These are phyloP conservation scores for Fusarium hostae DNA, from an alignment of 2,329 filamentous ascomycete genomes.

Conservation along the genomic window DNA sequence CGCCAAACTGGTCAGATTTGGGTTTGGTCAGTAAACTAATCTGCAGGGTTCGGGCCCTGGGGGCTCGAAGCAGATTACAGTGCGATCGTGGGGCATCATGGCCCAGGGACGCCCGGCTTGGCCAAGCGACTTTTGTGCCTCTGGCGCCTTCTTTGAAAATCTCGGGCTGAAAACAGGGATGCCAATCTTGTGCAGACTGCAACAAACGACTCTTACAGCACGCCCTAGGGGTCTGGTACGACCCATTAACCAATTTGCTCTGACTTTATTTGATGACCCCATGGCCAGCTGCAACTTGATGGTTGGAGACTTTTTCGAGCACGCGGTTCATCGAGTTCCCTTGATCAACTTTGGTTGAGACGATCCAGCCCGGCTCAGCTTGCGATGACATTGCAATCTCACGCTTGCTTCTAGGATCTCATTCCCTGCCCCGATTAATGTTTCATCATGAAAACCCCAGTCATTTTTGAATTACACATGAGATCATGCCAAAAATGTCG, in stretches of 20 bases:
- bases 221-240: conserved; percentile 31
- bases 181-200: conserved; percentile 37
- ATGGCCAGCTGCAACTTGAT: conserved; percentile 23
- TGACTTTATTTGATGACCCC: conserved; percentile 31
- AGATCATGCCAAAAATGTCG: conserved; percentile 11
- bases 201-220: conserved; percentile 26
- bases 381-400: conserved; percentile 32
- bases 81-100: conserved; percentile 44
- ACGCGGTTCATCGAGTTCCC: conserved; percentile 22
- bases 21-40: conserved; percentile 34
- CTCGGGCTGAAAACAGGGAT: conserved; percentile 47
- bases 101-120: conserved; percentile 38
- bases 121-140: conserved; percentile 31
- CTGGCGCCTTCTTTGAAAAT: conserved; percentile 42
- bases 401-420: conserved; percentile 21
- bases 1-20: conserved; percentile 34
- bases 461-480: conserved; percentile 7
- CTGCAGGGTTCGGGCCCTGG: conserved; percentile 27
- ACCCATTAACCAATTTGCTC: conserved; percentile 20
- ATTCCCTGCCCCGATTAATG: conserved; percentile 20
- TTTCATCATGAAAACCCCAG: conserved; percentile 25
- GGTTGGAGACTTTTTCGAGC: conserved; percentile 22
- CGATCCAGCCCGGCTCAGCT: conserved; percentile 32
- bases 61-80: conserved; percentile 44
- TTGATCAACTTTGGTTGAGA: conserved; percentile 26